Base-by-base conservation (phyloP, 345 rosid genomes). In the Moringa oleifera region DNA sequence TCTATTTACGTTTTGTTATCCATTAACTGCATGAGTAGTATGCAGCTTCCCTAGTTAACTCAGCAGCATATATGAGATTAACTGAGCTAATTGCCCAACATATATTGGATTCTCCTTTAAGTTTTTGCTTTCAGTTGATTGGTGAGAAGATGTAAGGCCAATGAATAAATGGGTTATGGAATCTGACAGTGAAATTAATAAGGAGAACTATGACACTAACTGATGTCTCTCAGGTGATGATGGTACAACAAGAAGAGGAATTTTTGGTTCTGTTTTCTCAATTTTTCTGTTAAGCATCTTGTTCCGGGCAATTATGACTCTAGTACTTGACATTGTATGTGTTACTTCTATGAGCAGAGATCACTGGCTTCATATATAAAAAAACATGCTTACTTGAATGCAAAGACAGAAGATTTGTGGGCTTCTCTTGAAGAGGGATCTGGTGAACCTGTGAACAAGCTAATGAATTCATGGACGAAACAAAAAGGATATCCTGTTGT, bases 401-500 rank as follows among this genome's bases (percentile, higher is more conserved):
- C 93, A 10, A 94, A 85, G 85, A 94, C 97, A 18, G 97, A 85
- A 73, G 96, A 94, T 68, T 77, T 90, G 25, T 94, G 97, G 99
- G 64, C 80, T 75, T 92, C 97, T 69, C 80, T 94, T 63, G 99
- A 94, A 73, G 92, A 67, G 70, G 92, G 89, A 45, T 83, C 97
- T 25, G 87, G 88, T 62, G 85, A 94, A 75, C 96, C 99, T 51
- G 96, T 94, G 62, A 94, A 85, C 82, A 77, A 82, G 77, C 80
- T 94, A 52, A 94, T 94, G 99, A 82, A 78, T 64, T 86, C 92
- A 16, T 94, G 99, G 99, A 94, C 99, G 23, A 83, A 80, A 69
- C 99, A 94, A 67, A 75, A 62, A 60, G 97, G 99, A 49, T 94
- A 90, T 72, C 99, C 97, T 1, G 97, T 94, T 66, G 75, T 94